phyloP scores from a whole-genome alignment of 768 basidiomycete genomes.

The Amanita exitialis region DNA sequence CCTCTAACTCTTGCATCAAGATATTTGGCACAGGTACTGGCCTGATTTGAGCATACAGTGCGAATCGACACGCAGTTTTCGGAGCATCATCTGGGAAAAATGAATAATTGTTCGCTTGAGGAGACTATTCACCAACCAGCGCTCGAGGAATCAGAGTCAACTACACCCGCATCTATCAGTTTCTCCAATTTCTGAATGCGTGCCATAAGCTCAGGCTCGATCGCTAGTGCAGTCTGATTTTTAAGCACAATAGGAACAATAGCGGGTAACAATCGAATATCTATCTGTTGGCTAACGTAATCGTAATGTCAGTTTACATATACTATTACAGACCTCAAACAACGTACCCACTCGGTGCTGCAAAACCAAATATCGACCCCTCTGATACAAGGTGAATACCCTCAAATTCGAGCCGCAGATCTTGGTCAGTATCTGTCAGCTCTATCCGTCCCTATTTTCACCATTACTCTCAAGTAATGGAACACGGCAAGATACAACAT shows the following conservation, averaged over 20 bases:
- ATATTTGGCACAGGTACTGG: conserved; percentile 38
- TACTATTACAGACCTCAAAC: background rate
- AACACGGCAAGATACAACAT: conserved; percentile 17
- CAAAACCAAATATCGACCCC: conserved; percentile 71
- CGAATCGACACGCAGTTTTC: conserved; percentile 54
- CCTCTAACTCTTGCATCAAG: conserved; percentile 61
- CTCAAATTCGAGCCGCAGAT: conserved; percentile 63
- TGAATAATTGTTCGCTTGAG: background rate
- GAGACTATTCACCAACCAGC: conserved; percentile 16
- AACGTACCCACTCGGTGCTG: conserved; percentile 50
- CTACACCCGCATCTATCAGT: conserved; percentile 55
- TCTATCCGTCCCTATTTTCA: conserved; percentile 58
- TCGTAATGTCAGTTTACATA: background rate
- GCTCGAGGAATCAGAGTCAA: conserved; percentile 38
- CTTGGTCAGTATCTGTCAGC: conserved; percentile 46
- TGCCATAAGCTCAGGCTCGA: conserved; percentile 49
- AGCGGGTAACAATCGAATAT: conserved; percentile 56
- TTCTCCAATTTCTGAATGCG: conserved; percentile 50
- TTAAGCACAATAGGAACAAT: conserved; percentile 46
- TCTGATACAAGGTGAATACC: conserved; percentile 67
- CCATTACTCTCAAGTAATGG: conserved; percentile 2
- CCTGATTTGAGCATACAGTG: conserved; percentile 55
- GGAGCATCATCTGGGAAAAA: conserved; percentile 31
- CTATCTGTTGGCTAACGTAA: conserved; percentile 37
- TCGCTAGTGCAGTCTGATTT: conserved; percentile 49